phyloP scores from a whole-genome alignment of 1,284 basidiomycete species.

The Wallemia hederae region DNA sequence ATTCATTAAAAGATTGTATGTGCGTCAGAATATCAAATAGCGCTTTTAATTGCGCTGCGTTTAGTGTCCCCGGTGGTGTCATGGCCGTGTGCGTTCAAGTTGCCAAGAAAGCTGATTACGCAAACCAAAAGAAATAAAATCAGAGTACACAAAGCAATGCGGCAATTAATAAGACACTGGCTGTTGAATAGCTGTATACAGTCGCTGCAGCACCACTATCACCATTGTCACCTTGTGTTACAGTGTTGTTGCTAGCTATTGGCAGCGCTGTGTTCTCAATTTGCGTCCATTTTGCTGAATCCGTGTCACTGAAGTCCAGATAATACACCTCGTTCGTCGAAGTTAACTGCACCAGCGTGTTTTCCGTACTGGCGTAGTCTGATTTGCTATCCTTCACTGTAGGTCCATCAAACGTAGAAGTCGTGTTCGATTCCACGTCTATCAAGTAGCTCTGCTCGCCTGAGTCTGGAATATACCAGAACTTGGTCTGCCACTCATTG shows the following conservation, averaged over 20 bases:
- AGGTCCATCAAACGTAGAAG: slow-evolving; percentile 37
- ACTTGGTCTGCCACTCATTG: neutral
- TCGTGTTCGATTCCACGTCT: slow-evolving; percentile 29
- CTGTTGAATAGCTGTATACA: too few relatives aligned
- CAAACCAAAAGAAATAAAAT: too few relatives aligned
- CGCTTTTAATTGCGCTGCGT: neutral
- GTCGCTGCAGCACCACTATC: too few relatives aligned
- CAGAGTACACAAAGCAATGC: too few relatives aligned
- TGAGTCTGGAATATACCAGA: neutral
- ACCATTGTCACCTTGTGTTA: neutral
- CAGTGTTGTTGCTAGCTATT: neutral
- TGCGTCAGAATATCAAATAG: neutral
- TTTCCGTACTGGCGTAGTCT: slow-evolving; percentile 38
- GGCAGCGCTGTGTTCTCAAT: neutral
- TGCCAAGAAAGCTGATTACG: too few relatives aligned
- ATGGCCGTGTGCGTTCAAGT: too few relatives aligned
- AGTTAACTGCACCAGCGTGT: slow-evolving; percentile 43
- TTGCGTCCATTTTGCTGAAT: neutral
- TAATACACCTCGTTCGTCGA: slow-evolving; percentile 35
- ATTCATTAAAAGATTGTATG: neutral
- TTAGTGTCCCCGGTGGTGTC: neutral
- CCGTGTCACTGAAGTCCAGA: slow-evolving; percentile 14
- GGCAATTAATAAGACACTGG: too few relatives aligned
- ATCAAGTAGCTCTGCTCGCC: neutral
- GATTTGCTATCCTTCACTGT: slow-evolving; percentile 32